Evolutionary conservation across 2,329 filamentous ascomycete species (phyloP).

Genomic region (Aspergillus ibericus): DNA sequence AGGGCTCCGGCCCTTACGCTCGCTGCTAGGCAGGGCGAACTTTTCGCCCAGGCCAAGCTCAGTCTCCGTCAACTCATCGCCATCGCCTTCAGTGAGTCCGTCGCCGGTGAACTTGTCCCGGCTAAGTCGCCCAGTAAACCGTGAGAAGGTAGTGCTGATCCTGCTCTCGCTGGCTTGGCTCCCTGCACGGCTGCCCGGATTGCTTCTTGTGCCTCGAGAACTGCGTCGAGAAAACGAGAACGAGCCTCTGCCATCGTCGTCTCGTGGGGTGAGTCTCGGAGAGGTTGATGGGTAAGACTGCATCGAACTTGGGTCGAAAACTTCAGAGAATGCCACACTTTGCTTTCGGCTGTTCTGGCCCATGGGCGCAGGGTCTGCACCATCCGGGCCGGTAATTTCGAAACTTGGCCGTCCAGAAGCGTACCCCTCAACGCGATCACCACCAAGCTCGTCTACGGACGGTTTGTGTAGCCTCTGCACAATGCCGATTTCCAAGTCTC

Average conservation of each 20-base stretch:
- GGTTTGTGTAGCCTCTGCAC: constrained; percentile 21
- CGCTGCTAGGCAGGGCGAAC: constrained; percentile 12
- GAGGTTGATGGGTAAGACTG: constrained; percentile 27
- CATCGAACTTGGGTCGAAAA: constrained; percentile 17
- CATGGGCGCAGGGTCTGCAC: constrained; percentile 18
- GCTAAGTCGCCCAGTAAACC: constrained; percentile 35
- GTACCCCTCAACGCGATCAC: constrained; percentile 22
- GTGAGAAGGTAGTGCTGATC: constrained; percentile 36
- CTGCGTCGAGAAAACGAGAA: constrained; percentile 31
- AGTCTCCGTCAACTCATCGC: constrained; percentile 28
- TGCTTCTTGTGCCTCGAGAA: constrained; percentile 32
- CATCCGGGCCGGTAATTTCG: constrained; percentile 36
- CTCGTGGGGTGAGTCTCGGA: constrained; percentile 23
- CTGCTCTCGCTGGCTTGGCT: constrained; percentile 39
- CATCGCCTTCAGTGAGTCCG: constrained; percentile 26
- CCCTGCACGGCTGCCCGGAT: constrained; percentile 35
- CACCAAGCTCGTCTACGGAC: constrained; percentile 18
- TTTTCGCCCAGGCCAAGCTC: constrained; percentile 21
- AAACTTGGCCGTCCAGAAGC: constrained; percentile 38
- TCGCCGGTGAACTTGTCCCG: constrained; percentile 32
- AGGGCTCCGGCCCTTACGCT: constrained; percentile 27
- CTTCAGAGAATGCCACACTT: constrained; percentile 32
- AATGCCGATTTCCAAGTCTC: constrained; percentile 23
- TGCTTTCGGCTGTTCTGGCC: constrained; percentile 22
- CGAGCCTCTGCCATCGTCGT: constrained; percentile 24